Evolutionary conservation across 2,329 filamentous ascomycete species (phyloP), one percentile per base, ranked within the genome.

Genomic region (Fusarium graminum): DNA sequence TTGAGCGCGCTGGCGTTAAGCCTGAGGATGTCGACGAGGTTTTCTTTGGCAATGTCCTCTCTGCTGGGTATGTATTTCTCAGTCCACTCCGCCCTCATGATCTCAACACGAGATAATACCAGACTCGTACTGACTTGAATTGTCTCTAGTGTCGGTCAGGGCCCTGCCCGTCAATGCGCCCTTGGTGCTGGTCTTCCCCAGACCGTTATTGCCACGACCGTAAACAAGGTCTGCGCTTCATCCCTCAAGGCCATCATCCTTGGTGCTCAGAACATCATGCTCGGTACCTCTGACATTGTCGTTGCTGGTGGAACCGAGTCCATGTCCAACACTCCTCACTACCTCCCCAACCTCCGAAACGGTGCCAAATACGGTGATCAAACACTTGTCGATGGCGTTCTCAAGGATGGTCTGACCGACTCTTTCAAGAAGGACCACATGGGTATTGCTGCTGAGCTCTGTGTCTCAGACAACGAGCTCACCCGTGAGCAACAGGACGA

Each of bases 191-290:
- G 95, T 65, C 92, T 99, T 68, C 82, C 88, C 53, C 86, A 96
- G 67, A 86, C 86, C 53, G 92, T 91, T 68, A 87, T 96, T 72
- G 92, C 90, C 81, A 99, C 95, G 43, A 97, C 94, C 51, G 88
- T 99, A 76, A 99, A 99, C 90, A 99, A 99, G 85, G 95, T 99
- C 78, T 99, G 95, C 86, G 95, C 95, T 68, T 97, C 94, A 11
- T 90, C 91, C 42, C 84, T 97, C 78, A 99, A 99, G 85, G 92
- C 95, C 72, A 90, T 99, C 76, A 93, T 97, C 70, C 86, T 99
- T 63, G 95, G 92, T 72, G 92, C 94, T 50, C 95, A 98, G 82
- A 97, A 94, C 74, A 99, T 99, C 83, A 93, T 98, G 79, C 97
- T 94, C 52, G 94, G 95, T 72, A 97, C 93, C 77, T 94, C 94